Base-by-base conservation (phyloP, 768 basidiomycete genomes). In the Boletus vermiculosoides region DNA sequence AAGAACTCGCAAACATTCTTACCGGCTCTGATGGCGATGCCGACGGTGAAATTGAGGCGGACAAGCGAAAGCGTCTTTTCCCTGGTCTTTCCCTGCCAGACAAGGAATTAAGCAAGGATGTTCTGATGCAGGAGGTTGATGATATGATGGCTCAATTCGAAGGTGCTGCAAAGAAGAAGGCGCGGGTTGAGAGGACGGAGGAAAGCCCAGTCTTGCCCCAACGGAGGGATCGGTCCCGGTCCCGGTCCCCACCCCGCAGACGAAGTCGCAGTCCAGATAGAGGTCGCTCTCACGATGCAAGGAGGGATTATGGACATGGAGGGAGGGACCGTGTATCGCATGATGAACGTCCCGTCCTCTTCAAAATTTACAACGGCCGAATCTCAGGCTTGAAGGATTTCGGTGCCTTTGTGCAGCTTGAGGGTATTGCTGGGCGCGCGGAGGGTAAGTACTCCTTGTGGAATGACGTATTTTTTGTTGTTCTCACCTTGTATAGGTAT, bases 291-390 rank as follows among this genome's bases (percentile, higher is more conserved):
- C 70, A 78, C 52, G 76, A 74, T 39, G 64, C 77, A 25, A 67
- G 74, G 53, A 72, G 76, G 45, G 77, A 78, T 36, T 74, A 82
- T 52, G 59, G 68, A 72, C 69, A 71, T 63, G 77, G 66, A 37
- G 66, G 73, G 57, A 76, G 73, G 50, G 74, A 70, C 60, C 68
- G 73, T 15, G 44, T 63, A 2, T 56, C 61, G 23, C 50, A 88
- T 37, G 96, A 99, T 68, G 92, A 95, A 42, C 80, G 79, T 48
- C 94, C 97, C 0, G 76, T 98, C 3, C 71, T 97, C 44, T 98
- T 87, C 83, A 98, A 98, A 78, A 93, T 98, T 33, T 99, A 98
- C 73, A 79, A 81, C 51, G 97, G 96, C 9, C 86, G 84, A 60
- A 86, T 98, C 28, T 80, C 88, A 1, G 86, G 90, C 13, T 63